Conservation (phyloP, 768 basidiomycete genomes). For the Mycena alexandri region DNA sequence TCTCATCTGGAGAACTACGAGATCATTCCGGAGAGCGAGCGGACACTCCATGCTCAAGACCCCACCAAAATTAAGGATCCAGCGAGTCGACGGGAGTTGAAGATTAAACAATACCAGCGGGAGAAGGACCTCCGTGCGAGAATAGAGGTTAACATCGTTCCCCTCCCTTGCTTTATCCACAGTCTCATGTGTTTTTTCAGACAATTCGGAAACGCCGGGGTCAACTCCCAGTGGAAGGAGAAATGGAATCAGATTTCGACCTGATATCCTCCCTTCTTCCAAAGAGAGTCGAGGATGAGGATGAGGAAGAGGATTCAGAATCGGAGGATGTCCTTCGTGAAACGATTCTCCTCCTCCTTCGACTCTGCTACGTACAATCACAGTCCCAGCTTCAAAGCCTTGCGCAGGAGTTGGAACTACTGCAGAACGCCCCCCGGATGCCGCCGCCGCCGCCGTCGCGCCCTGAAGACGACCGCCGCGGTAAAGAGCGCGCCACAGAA, state of each 20-base stretch:
- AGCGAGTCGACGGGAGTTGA: slow-evolving; percentile 81
- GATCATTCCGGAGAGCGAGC: slow-evolving; percentile 73
- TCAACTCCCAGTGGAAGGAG: slow-evolving; percentile 50
- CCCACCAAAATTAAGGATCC: slow-evolving; percentile 69
- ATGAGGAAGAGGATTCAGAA: slow-evolving; percentile 67
- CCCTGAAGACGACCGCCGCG: slow-evolving; percentile 52
- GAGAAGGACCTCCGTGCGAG: slow-evolving; percentile 83
- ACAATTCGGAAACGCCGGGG: slow-evolving; percentile 67
- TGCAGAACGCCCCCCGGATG: slow-evolving; percentile 66
- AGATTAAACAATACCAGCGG: slow-evolving; percentile 90
- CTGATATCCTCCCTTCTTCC: slow-evolving; percentile 76
- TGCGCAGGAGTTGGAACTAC: slow-evolving; percentile 78
- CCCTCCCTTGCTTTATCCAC: background rate
- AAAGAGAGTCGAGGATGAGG: slow-evolving; percentile 43
- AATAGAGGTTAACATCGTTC: slow-evolving; percentile 68
- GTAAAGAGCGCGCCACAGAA: slow-evolving; percentile 55
- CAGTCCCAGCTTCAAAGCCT: slow-evolving; percentile 75
- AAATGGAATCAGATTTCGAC: slow-evolving; percentile 65
- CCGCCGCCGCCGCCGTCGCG: slow-evolving; percentile 45
- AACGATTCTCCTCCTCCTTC: slow-evolving; percentile 76
- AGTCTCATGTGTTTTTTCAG: slow-evolving; percentile 46
- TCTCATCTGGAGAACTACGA: slow-evolving; percentile 72
- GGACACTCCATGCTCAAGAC: slow-evolving; percentile 64
- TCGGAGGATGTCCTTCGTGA: slow-evolving; percentile 77
- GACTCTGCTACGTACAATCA: slow-evolving; percentile 79